Evolutionary conservation across 345 rosid genomes (phyloP).

Genomic region (Brassica incana): DNA sequence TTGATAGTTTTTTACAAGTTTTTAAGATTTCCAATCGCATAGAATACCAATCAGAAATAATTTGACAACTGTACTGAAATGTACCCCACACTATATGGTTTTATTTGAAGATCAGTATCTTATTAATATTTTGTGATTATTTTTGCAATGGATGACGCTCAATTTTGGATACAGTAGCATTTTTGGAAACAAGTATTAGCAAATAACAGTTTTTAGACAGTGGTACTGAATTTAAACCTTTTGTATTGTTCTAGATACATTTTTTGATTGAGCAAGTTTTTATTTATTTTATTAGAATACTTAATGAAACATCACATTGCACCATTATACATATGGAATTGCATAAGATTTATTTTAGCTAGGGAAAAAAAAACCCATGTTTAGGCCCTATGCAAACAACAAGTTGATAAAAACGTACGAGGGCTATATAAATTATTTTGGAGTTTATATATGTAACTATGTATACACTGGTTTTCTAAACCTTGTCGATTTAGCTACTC

Average conservation of each 20-base stretch:
- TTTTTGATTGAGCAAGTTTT: neutral
- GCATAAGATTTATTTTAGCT: neutral
- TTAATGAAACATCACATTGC: neutral
- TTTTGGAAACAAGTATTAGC: neutral
- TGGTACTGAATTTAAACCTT: neutral
- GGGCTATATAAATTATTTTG: too few relatives aligned
- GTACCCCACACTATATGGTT: neutral
- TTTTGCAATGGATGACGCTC: neutral
- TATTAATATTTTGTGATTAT: neutral
- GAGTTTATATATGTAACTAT: too few relatives aligned
- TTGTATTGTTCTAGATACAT: neutral
- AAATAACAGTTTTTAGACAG: neutral
- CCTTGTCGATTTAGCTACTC: too few relatives aligned
- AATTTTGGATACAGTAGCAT: neutral
- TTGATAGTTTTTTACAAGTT: constrained; percentile 8
- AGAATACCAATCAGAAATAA: constrained; percentile 8
- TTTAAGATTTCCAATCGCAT: constrained; percentile 6
- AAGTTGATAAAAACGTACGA: too few relatives aligned
- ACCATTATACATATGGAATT: too few relatives aligned
- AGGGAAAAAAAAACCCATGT: neutral
- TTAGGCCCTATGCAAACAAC: too few relatives aligned
- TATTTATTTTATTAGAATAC: neutral
- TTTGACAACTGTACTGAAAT: constrained; percentile 24
- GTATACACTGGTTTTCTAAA: too few relatives aligned
- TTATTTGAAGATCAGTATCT: neutral